These are phyloP conservation scores for Trichomonascus vanleenenianus DNA, from an alignment of 805 yeast genomes.

Conservation along the genomic window DNA sequence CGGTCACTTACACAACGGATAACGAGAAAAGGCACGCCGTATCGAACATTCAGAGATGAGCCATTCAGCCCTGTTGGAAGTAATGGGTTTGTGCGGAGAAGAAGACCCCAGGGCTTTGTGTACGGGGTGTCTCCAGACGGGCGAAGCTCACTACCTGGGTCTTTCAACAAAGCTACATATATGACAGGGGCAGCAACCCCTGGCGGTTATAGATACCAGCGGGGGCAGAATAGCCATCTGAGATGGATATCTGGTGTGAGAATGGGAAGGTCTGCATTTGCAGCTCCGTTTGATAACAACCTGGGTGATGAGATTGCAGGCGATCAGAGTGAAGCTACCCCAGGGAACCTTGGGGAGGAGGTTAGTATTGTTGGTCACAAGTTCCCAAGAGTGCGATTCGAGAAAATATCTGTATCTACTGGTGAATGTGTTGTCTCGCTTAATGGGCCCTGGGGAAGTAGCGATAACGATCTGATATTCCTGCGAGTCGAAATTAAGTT, in stretches of 20 bases:
- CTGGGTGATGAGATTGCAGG: constrained; percentile 22
- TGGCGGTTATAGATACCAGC: background rate
- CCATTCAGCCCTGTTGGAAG: constrained; percentile 25
- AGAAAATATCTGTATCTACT: constrained; percentile 78
- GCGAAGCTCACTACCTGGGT: too few species aligned
- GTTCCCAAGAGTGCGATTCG: constrained; percentile 81
- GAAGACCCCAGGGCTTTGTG: background rate
- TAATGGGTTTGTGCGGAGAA: background rate
- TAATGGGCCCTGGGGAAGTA: constrained; percentile 64
- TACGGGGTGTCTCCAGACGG: constrained; percentile 5
- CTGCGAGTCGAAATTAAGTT: constrained; percentile 62
- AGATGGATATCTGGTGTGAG: constrained; percentile 93
- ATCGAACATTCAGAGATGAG: constrained; percentile 45
- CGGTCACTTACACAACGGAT: constrained; percentile 31
- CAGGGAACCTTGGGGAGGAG: constrained; percentile 81
- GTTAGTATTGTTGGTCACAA: constrained; percentile 81
- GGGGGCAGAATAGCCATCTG: constrained; percentile 48
- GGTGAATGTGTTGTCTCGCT: constrained; percentile 73
- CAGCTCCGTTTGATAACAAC: constrained; percentile 15
- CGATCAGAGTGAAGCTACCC: constrained; percentile 16
- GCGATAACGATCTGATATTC: constrained; percentile 40
- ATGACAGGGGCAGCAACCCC: constrained; percentile 1
- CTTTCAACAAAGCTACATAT: background rate
- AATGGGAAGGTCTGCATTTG: constrained; percentile 48
- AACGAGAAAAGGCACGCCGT: constrained; percentile 37